These are phyloP conservation scores for Orobanche coerulescens DNA, from an alignment of 257 asterid genomes.

Conservation along the genomic window DNA sequence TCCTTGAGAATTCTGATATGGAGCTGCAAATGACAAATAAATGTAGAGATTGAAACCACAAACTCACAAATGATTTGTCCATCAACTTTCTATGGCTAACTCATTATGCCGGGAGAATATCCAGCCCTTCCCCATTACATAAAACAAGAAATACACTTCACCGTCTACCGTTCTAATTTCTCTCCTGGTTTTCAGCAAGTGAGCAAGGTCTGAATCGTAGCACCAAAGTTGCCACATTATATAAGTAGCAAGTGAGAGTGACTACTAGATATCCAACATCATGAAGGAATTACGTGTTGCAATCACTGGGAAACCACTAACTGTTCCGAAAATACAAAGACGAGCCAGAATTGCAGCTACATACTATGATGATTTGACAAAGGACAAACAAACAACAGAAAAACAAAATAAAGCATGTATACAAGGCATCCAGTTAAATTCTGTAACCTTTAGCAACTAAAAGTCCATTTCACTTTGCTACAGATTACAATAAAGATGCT, in stretches of 20 bases:
- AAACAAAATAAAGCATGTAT: too few species aligned
- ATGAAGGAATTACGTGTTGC: too few species aligned
- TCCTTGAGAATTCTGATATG: conserved; percentile 57
- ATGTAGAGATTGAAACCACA: conserved; percentile 19
- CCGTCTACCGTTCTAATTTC: neutral
- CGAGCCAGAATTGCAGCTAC: too few species aligned
- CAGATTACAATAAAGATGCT: too few species aligned
- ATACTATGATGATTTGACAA: too few species aligned
- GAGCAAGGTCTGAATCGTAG: neutral
- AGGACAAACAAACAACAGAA: too few species aligned
- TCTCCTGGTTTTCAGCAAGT: neutral
- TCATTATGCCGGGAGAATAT: neutral
- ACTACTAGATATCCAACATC: neutral
- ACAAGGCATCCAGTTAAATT: too few species aligned
- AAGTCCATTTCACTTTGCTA: too few species aligned
- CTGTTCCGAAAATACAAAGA: too few species aligned
- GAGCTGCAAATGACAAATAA: conserved; percentile 50
- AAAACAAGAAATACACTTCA: neutral
- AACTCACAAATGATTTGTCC: neutral
- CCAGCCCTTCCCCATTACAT: too few species aligned
- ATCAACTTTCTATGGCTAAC: neutral
- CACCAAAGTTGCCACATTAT: neutral
- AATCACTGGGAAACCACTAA: too few species aligned
- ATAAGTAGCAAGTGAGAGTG: neutral
- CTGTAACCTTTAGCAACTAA: too few species aligned